Evolutionary conservation across 768 basidiomycete genomes (phyloP), one percentile per base, ranked within the genome.

Genomic region (Krasilnikovozyma curviuscula): DNA sequence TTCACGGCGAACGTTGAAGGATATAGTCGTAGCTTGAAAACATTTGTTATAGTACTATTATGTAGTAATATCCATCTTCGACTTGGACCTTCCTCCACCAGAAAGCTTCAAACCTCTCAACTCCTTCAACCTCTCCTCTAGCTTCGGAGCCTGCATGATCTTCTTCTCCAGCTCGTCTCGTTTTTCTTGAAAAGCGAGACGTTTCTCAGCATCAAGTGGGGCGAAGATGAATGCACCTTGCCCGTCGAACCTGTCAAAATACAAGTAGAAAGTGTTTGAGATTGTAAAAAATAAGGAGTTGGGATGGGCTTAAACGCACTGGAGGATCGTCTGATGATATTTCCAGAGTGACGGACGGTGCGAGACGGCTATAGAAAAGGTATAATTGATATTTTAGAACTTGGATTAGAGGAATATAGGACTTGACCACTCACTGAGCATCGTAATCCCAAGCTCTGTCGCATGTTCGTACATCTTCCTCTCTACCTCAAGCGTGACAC

Each of bases 401-500:
- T 14, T 16, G 23, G 21, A 13, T 18, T 24, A 16, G n/a, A 24
- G 5, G 8, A 29, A 28, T 5, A 32, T 9, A 39, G 23, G n/a
- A n/a, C n/a, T n/a, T n/a, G n/a, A n/a, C n/a, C n/a, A 49, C 48
- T 29, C 7, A 49, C 48, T 52, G 21, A 52, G 50, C 50, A 52
- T 52, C 16, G 50, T 52, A 35, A 52, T 52, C 3, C 50, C 50
- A 19, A 52, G 44, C 10, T 30, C 30, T n/a, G 50, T 52, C 0
- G 50, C 45, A 21, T 52, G 40, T 31, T 52, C 50, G 41, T 91
- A 95, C 85, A 97, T 89, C 65, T 73, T 68, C 43, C 81, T 84
- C 66, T 95, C 91, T 63, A 89, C 78, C 44, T 89, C 84, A 5
- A 79, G 73, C 3, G 88, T 88, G 7, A 98, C 89, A 3, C 89